Conservation (phyloP, 257 asterid species). For the Rehmannia glutinosa region DNA sequence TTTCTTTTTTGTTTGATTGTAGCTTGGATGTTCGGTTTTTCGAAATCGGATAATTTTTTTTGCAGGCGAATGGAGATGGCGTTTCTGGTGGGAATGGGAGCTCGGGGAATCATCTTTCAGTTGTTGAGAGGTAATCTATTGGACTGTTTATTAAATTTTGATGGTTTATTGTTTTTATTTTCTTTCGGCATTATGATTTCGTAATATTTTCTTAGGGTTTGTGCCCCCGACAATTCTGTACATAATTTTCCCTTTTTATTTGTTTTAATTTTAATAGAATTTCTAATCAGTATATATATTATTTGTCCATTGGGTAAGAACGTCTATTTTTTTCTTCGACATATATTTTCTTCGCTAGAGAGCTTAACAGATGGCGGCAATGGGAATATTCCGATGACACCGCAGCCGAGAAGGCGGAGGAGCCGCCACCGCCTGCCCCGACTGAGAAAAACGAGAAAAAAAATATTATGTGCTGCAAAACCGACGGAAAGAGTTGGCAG, state of each 20-base stretch:
- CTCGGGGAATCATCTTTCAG: slow-evolving; percentile 24
- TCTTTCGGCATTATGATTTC: slow-evolving; percentile 3
- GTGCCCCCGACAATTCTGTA: slow-evolving; percentile 15
- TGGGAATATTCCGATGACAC: not conserved
- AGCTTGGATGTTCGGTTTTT: slow-evolving; percentile 12
- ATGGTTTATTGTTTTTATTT: not conserved
- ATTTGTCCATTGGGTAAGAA: not conserved
- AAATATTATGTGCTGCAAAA: slow-evolving; percentile 32
- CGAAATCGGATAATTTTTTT: slow-evolving; percentile 19
- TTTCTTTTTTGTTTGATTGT: slow-evolving; percentile 22
- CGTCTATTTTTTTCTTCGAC: too few relatives aligned
- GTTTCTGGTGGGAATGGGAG: slow-evolving; percentile 28
- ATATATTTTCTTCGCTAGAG: too few relatives aligned
- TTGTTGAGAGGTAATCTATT: slow-evolving; percentile 37
- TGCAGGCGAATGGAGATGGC: slow-evolving; percentile 37
- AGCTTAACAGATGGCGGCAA: not conserved
- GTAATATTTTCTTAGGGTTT: slow-evolving; percentile 46
- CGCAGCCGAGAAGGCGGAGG: not conserved
- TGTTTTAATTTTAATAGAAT: not conserved
- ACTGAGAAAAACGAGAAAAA: not conserved
- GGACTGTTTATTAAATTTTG: slow-evolving; percentile 16
- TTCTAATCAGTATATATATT: not conserved
- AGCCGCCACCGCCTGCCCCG: not conserved
- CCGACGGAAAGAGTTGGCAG: slow-evolving; percentile 63
- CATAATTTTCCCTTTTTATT: slow-evolving; percentile 15